Base-by-base conservation (phyloP, 345 rosid genomes). In the Bruguiera gymnorhiza region DNA sequence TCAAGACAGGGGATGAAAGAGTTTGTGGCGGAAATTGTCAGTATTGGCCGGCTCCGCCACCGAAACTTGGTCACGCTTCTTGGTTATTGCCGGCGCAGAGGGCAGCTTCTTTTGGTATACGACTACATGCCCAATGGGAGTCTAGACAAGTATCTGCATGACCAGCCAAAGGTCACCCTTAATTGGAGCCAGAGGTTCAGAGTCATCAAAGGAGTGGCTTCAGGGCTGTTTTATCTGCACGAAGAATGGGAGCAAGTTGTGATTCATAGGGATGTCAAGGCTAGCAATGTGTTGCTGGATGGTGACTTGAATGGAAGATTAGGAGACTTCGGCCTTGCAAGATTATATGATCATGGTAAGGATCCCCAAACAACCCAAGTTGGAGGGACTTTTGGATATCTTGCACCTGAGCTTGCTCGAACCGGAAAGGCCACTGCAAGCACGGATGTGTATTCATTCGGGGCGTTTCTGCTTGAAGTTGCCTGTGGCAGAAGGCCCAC, bases 191-290 rank as follows among this genome's bases (percentile, higher is more conserved):
- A 84, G 61, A 79, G 94, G 65, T 85, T 72, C 30, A 69, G 67
- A 10, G 76, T 86, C 34, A 81, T 86, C 37, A 81, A 82, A 76
- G 94, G 86, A 0, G 88, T 86, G 8, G 91, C n/a, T n/a, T n/a
- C 84, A 0, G 91, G 83, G 6, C 70, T 88, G 67, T 65, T 70
- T n/a, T 86, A 88, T 34, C 79, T 86, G 0, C 94, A 89, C 16
- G 84, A 89, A 67, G 94, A 78, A 69, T 89, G 91, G 88, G 89
- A 86, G 27, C 88, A 86, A 58, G 86, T 85, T 24, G 89, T 88
- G 57, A 63, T 88, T 67, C 93, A 88, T 43, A 83, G 90, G 37
- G 93, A 86, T 62, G 81, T 86, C 0, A 88, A 88, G 64, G 94
- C 91, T 0, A 86, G 91, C 32, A 86, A 88, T 24, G 87, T 88